Conservation (phyloP, 768 basidiomycete genomes). For the Russula sp. region DNA sequence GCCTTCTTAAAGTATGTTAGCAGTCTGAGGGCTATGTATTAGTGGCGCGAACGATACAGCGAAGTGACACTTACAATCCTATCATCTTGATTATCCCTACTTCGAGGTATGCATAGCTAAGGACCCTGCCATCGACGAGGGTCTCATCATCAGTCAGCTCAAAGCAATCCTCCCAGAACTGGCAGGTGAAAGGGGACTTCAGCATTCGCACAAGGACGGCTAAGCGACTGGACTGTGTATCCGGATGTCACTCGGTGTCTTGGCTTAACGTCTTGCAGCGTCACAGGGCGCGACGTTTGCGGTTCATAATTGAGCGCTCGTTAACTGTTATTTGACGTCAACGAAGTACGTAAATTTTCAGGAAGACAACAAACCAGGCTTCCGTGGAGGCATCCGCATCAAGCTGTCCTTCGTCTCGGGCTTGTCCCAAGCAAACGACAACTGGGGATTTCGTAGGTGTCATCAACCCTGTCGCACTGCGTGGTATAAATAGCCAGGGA, state of each 20-base stretch:
- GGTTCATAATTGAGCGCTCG: constrained; percentile 44
- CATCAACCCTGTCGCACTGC: not conserved
- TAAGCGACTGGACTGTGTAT: constrained; percentile 39
- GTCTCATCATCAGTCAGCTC: constrained; percentile 51
- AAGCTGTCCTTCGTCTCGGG: constrained; percentile 59
- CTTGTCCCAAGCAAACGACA: constrained; percentile 68
- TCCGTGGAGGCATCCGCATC: constrained; percentile 62
- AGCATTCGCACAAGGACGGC: constrained; percentile 36
- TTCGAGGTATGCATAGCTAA: constrained; percentile 64
- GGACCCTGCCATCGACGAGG: constrained; percentile 53
- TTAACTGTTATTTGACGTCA: constrained; percentile 38
- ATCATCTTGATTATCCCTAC: constrained; percentile 56
- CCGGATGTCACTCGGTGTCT: constrained; percentile 47
- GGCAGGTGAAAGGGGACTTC: constrained; percentile 48
- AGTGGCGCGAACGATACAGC: not conserved
- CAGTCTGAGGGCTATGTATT: constrained; percentile 34
- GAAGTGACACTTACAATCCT: constrained; percentile 39
- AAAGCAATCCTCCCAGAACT: constrained; percentile 53
- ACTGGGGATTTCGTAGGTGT: constrained; percentile 30
- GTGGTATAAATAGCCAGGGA: not conserved
- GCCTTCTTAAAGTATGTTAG: constrained; percentile 46
- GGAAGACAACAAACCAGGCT: constrained; percentile 43
- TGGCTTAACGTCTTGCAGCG: constrained; percentile 48
- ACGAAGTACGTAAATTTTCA: not conserved
- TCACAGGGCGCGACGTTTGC: constrained; percentile 52